A percentile compares a stretch with the other conserved stretches of the same genome.
Conservation (phyloP, 495 filamentous ascomycete species). For the Penicillium antarcticum region DNA sequence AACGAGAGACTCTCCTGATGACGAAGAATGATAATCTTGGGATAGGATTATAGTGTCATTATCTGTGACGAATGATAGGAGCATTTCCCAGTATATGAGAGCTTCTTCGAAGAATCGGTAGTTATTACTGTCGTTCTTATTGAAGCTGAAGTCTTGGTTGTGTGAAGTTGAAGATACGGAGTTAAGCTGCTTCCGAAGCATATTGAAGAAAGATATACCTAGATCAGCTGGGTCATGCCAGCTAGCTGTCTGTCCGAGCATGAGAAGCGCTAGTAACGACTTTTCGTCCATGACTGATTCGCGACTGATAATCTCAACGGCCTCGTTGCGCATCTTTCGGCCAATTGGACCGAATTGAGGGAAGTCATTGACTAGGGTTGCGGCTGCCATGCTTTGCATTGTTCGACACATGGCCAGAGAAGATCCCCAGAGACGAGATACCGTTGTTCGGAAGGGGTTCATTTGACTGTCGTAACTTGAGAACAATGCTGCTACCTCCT, state of each 20-base stretch:
- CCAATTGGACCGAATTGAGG: constrained; percentile 51
- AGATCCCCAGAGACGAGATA: constrained; percentile 54
- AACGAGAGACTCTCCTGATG: constrained; percentile 27
- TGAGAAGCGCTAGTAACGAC: constrained; percentile 49
- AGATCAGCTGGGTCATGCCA: constrained; percentile 57
- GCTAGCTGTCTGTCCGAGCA: constrained; percentile 54
- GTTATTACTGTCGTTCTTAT: constrained; percentile 40
- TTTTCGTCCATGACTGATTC: constrained; percentile 46
- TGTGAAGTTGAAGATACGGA: constrained; percentile 20
- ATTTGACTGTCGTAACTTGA: constrained; percentile 57
- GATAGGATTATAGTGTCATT: constrained; percentile 33
- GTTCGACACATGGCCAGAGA: constrained; percentile 56
- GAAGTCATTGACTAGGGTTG: constrained; percentile 55
- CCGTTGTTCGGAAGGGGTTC: constrained; percentile 56
- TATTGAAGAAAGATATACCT: constrained; percentile 48
- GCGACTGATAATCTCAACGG: constrained; percentile 44
- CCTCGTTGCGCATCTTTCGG: constrained; percentile 50
- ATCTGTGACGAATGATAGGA: constrained; percentile 54
- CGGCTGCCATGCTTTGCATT: constrained; percentile 60
- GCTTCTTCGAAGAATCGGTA: constrained; percentile 57
- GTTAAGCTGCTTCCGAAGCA: constrained; percentile 43
- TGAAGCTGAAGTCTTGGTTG: constrained; percentile 7
- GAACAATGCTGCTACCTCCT: constrained; percentile 54
- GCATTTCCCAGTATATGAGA: constrained; percentile 60
- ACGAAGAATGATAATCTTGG: constrained; percentile 7